A percentile compares a stretch with the other conserved stretches of the same genome.
phyloP scores from a whole-genome alignment of 139 green algal species.

The Chlorella sp. region DNA sequence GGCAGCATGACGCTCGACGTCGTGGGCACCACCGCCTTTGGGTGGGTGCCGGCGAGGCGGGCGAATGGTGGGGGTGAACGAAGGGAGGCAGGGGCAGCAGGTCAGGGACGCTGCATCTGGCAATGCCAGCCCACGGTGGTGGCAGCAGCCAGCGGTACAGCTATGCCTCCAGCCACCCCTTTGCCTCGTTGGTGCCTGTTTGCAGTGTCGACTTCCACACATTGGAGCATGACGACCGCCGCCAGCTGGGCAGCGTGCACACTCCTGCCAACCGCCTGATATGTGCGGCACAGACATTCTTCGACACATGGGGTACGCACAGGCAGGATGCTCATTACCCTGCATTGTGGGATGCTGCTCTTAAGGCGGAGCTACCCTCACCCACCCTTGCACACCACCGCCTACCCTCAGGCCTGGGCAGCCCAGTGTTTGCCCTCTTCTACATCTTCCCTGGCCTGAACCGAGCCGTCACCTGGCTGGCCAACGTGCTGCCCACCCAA shows the following conservation, averaged over 20 bases:
- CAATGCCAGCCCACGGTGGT: neutral
- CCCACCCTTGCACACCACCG: too few relatives aligned
- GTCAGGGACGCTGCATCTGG: neutral
- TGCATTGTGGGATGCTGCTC: neutral
- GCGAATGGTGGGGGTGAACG: neutral
- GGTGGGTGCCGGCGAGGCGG: conserved; percentile 38
- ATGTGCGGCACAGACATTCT: neutral
- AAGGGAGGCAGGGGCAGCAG: too few relatives aligned
- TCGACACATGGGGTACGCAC: neutral
- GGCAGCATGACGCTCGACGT: conserved; percentile 63
- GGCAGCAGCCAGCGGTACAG: too few relatives aligned
- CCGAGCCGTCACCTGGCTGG: neutral
- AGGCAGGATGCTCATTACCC: neutral
- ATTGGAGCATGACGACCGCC: neutral
- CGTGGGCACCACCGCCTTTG: conserved; percentile 64
- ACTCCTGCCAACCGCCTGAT: neutral
- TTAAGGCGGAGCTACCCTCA: neutral
- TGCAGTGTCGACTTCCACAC: neutral
- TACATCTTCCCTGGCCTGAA: neutral
- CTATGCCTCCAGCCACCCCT: neutral
- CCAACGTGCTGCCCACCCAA: neutral
- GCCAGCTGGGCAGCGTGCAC: neutral
- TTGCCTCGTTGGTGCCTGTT: neutral
- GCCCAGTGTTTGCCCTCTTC: neutral
- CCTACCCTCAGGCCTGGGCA: neutral